Conservation (phyloP, 495 filamentous ascomycete genomes). For the Tuber melanosporum region DNA sequence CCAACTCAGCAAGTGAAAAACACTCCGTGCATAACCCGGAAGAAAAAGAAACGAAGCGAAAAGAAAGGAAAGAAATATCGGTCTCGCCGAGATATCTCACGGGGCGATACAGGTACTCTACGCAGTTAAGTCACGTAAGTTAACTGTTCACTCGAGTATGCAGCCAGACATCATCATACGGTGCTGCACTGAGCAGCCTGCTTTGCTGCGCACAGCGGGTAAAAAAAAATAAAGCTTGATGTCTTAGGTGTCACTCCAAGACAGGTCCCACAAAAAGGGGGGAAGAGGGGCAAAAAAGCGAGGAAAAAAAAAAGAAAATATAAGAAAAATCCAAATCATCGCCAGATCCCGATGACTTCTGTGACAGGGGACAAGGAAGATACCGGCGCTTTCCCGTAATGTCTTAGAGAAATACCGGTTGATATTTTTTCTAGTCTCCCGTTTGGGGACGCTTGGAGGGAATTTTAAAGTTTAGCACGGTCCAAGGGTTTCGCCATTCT, state of each 20-base stretch:
- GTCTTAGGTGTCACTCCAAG: not conserved
- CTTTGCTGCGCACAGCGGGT: not conserved
- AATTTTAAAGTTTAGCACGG: not conserved
- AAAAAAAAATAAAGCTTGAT: not conserved
- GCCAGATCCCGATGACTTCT: not conserved
- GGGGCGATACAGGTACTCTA: not conserved
- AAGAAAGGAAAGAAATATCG: not conserved
- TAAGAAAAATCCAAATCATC: not conserved
- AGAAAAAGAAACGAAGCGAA: conserved; percentile 6
- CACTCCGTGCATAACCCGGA: not conserved
- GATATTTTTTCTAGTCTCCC: not conserved
- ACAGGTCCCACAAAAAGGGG: not conserved
- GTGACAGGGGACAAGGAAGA: not conserved
- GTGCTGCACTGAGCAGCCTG: not conserved
- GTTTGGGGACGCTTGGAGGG: not conserved
- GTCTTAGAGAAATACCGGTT: not conserved
- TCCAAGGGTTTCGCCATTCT: not conserved
- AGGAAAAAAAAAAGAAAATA: not conserved
- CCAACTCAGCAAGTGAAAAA: not conserved
- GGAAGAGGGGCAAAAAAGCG: not conserved
- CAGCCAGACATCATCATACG: not conserved
- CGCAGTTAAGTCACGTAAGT: not conserved
- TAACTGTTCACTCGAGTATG: not conserved
- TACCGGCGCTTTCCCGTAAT: not conserved
- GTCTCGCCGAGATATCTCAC: conserved; percentile 17